Base-by-base conservation (phyloP, 192 early-diverging fungal species). In the Haplosporangium gracile region DNA sequence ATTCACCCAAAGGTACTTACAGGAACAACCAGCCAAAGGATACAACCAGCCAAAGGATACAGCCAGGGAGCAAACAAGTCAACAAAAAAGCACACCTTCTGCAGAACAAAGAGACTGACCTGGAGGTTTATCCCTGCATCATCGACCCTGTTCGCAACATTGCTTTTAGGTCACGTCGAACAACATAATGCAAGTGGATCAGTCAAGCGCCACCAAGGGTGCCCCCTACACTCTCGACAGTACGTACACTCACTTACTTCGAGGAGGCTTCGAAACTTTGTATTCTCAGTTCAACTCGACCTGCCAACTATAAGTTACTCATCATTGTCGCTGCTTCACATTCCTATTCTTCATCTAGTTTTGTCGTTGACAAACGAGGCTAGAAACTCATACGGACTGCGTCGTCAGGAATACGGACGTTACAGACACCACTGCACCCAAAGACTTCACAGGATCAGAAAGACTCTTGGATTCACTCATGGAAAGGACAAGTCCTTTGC, bases 381-480 rank as follows among this genome's bases (percentile, higher is more conserved):
- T 16, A 89, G 96, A 47, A 93, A 93, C 81, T 92, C 92, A 49
- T 94, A 96, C 88, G 96, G 96, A 32, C 83, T 97, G 32, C 90
- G 96, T 76, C 96, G 95, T 70, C 91, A 96, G 75, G 96, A 97
- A 79, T 96, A 96, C 73, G 87, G 92, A 36, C 92, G 95, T 15
- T 97, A 97, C 72, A 94, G 95, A 72, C 90, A 93, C 70, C 94
- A 93, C 72, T 95, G 95, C 82, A 89, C 94, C 16, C 88, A 91
- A 11, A 93, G 93, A 72, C 81, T 96, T 60, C 89, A 89, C 65
- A 78, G 92, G 24, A 89, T 95, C 76, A 91, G 95, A 38, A 88
- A 91, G 43, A 76, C 87, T 32, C 81, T 91, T 32, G 88, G 89
- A 45, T 87, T 94, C 29, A 83, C 88, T 4, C 92, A 95, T 71